These are phyloP conservation scores for Verticillium dahliae DNA, from an alignment of 2,329 filamentous ascomycete species.

Conservation along the genomic window DNA sequence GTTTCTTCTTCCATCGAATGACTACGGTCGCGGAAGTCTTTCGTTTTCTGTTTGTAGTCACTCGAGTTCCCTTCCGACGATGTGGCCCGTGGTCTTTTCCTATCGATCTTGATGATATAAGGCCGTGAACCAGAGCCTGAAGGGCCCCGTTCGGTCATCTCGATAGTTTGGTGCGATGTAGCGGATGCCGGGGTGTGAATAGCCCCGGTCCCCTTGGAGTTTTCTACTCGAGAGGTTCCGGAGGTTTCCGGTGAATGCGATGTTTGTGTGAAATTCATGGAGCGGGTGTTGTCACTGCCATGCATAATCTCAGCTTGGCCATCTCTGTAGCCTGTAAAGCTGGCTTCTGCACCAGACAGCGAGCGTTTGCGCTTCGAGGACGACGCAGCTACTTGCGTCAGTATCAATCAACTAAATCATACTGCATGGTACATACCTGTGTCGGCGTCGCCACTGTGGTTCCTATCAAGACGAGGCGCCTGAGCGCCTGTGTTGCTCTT, in stretches of 20 bases:
- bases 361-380: slow-evolving; percentile 2
- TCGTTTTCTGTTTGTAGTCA: neutral
- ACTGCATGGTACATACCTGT: neutral
- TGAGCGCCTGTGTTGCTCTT: neutral
- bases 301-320: neutral
- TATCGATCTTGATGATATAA: neutral
- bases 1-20: neutral
- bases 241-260: neutral
- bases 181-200: neutral
- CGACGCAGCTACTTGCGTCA: neutral
- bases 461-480: neutral
- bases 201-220: neutral
- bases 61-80: neutral
- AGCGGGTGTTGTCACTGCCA: neutral
- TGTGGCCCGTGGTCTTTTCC: neutral
- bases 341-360: neutral
- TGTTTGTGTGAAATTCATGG: too few species aligned
- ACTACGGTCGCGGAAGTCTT: neutral
- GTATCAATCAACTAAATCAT: neutral
- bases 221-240: neutral
- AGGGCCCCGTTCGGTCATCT: neutral
- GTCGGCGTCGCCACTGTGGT: neutral
- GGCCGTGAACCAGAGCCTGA: neutral
- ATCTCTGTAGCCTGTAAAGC: neutral
- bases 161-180: neutral